phyloP scores from a whole-genome alignment of 2,329 filamentous ascomycete genomes.

The Sphaceloma murrayae region DNA sequence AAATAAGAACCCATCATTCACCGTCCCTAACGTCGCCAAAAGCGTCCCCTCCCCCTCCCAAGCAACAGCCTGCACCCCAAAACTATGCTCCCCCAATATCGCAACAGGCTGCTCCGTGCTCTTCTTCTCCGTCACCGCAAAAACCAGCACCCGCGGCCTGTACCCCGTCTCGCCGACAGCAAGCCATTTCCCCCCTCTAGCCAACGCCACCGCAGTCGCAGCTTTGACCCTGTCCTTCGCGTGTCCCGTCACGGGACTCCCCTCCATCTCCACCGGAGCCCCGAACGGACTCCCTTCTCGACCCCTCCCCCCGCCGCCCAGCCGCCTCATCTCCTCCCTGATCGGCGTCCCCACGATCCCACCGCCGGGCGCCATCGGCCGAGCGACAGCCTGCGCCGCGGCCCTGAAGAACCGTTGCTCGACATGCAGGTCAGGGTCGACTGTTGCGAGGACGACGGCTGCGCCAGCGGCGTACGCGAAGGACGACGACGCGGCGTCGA shows the following conservation, averaged over 20 bases:
- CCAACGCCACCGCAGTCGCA: constrained; percentile 81
- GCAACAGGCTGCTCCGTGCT: constrained; percentile 75
- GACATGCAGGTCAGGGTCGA: constrained; percentile 55
- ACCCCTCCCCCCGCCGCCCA: neutral
- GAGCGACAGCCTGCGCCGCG: constrained; percentile 18
- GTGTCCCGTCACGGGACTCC: constrained; percentile 55
- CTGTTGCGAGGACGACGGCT: constrained; percentile 78
- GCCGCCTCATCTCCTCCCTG: constrained; percentile 4
- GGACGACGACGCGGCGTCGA: constrained; percentile 54
- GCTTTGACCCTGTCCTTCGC: constrained; percentile 90
- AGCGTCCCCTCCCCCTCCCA: constrained; percentile 83
- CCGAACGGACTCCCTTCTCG: constrained; percentile 9
- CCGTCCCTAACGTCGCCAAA: constrained; percentile 75
- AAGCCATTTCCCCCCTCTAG: constrained; percentile 74
- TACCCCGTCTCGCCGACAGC: constrained; percentile 94
- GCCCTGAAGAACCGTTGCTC: constrained; percentile 86
- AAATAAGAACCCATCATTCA: constrained; percentile 90
- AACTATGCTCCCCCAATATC: constrained; percentile 79
- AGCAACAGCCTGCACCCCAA: constrained; percentile 76
- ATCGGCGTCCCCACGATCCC: constrained; percentile 5
- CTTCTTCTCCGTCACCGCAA: constrained; percentile 64
- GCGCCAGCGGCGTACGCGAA: constrained; percentile 92
- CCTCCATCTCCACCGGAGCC: constrained; percentile 37
- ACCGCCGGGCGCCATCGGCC: neutral
- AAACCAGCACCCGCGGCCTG: constrained; percentile 81